Evolutionary conservation across 805 yeast species (phyloP), one percentile per base, ranked within the genome.

Genomic region (Wickerhamiella kurtzmanii): DNA sequence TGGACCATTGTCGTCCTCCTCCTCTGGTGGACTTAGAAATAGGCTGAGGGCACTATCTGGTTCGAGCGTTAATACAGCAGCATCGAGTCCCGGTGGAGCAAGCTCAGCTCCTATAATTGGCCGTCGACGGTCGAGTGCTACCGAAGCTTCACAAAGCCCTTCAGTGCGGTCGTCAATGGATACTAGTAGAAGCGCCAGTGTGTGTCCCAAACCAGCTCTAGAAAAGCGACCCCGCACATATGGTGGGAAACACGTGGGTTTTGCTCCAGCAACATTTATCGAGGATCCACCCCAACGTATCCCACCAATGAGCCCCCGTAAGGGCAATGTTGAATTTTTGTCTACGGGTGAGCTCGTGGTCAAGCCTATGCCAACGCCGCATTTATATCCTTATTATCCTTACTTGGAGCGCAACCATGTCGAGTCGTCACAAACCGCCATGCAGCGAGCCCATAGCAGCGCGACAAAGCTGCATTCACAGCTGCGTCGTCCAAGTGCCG

Each of bases 271-370:
- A 44, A 76, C 80, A 45, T 74, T 86, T 50, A 71, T 70, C 0
- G 70, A 69, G 51, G 96, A 88, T 62, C 96, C 96, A 2, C 95
- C 95, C 1, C 96, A 88, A 59, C 95, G 87, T 60, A 82, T 88
- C 50, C 96, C 96, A 2, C 82, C 94, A 1, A 68, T 94, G 58
- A 73, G 72, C 50, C 96, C 96, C 4, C 71, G 80, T 53, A 72
- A 73, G 55, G 96, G 96, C 5, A 81, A 85, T 58, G 87, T 80
- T 19, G 70, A 60, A 43, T 58, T 65, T 49, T 45, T 50, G 11
- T 48, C 56, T 13, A 50, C 48, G 19, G 68, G 68, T 20, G 54
- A 56, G 41, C 48, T 56, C 16, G 15, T 37, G 6, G 40, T 54
- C 17, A 22, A 48, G 35, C 47, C 47, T 8, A 47, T 51, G 11